Conservation (phyloP, 306 rosid genomes). For the Corylus americana region DNA sequence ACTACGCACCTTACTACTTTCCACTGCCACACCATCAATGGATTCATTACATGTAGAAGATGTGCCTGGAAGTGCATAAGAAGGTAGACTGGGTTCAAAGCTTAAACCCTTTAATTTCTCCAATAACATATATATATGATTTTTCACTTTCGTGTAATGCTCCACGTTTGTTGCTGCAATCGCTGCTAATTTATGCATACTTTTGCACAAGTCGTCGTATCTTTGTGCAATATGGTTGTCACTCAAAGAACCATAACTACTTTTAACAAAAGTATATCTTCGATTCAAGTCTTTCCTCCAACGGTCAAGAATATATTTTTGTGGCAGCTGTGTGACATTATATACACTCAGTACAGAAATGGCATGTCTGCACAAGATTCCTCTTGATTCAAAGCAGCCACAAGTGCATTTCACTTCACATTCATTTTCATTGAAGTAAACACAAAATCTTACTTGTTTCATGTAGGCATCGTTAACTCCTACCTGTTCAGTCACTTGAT, state of each 20-base stretch:
- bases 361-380: conserved; percentile 23
- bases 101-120: too few species aligned
- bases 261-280: neutral
- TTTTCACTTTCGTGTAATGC: too few species aligned
- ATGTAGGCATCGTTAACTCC: neutral
- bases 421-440: neutral
- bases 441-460: conserved; percentile 2
- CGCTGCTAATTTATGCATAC: conserved; percentile 2
- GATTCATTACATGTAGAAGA: too few species aligned
- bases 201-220: conserved; percentile 1
- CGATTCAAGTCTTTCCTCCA: conserved; percentile 22
- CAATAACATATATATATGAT: too few species aligned
- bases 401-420: conserved; percentile 23
- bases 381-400: conserved; percentile 19
- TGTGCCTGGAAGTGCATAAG: too few species aligned
- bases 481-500: conserved; percentile 1
- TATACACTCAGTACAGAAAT: conserved; percentile 6
- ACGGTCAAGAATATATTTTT: conserved; percentile 13
- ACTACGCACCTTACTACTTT: too few species aligned
- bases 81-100: too few species aligned
- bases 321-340: neutral
- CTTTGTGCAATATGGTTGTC: conserved; percentile 10
- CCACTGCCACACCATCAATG: too few species aligned
- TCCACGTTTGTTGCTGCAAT: too few species aligned
- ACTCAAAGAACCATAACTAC: conserved; percentile 7